A percentile compares a stretch with the other conserved stretches of the same genome.
Evolutionary conservation across 495 filamentous ascomycete species (phyloP).

Genomic region (Aspergillus hancockii): DNA sequence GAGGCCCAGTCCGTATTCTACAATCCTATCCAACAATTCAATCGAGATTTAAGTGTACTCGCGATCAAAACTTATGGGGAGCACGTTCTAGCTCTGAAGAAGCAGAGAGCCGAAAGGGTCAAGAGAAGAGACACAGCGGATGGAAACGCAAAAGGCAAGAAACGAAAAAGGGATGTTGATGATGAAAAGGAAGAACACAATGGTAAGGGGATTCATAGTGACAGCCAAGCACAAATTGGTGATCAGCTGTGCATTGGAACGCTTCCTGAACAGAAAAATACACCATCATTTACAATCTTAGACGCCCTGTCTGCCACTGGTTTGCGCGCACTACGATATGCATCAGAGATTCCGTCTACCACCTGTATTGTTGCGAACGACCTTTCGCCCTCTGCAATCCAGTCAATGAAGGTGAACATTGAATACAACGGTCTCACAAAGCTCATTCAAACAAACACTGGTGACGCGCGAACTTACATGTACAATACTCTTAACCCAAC

Average conservation of each 20-base stretch:
- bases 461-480: conserved; percentile 90
- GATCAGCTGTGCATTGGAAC: conserved; percentile 10
- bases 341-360: conserved; percentile 80
- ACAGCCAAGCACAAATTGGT: conserved; percentile 14
- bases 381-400: conserved; percentile 71
- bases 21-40: conserved; percentile 98
- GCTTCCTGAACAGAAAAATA: conserved; percentile 15
- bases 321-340: conserved; percentile 87
- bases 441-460: conserved; percentile 70
- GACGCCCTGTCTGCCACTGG: conserved; percentile 96
- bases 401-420: conserved; percentile 80
- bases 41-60: conserved; percentile 89
- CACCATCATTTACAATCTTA: conserved; percentile 69
- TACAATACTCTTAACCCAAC: conserved; percentile 56
- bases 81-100: conserved; percentile 52
- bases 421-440: conserved; percentile 72
- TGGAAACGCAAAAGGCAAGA: conserved; percentile 48
- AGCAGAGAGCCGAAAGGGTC: conserved; percentile 35
- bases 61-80: conserved; percentile 84
- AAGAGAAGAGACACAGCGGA: conserved; percentile 44
- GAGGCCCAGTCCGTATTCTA: conserved; percentile 86
- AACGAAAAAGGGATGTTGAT: conserved; percentile 44
- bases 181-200: conserved; percentile 16
- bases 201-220: neutral
- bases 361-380: conserved; percentile 90